Evolutionary conservation across 73 alveolate species (phyloP).

Genomic region (Vitrella brassicaformis): DNA sequence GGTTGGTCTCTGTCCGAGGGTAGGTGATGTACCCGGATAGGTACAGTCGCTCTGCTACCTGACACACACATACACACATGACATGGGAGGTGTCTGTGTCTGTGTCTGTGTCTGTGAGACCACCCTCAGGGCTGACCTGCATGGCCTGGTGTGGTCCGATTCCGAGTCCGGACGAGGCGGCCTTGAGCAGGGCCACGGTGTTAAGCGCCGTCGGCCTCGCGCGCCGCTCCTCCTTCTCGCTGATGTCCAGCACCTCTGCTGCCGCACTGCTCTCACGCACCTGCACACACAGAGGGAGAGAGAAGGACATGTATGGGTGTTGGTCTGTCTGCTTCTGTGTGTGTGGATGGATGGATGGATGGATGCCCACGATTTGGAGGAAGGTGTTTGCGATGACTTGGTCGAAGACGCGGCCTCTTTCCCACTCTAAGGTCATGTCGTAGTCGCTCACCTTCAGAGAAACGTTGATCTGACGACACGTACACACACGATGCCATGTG

Average conservation of each 20-base stretch:
- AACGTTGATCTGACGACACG: too few relatives aligned
- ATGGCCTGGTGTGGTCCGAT: conserved; percentile 79
- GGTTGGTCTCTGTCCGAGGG: conserved; percentile 96
- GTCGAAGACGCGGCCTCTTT: conserved; percentile 49
- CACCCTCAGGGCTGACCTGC: too few relatives aligned
- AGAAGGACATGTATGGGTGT: conserved; percentile 10
- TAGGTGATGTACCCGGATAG: conserved; percentile 92
- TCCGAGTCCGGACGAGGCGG: conserved; percentile 77
- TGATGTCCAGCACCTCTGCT: conserved; percentile 55
- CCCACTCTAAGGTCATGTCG: conserved; percentile 69
- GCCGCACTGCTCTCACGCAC: conserved; percentile 42
- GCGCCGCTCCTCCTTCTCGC: conserved; percentile 45
- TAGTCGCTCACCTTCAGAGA: too few relatives aligned
- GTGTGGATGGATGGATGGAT: conserved; percentile 44
- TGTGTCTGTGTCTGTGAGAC: not conserved
- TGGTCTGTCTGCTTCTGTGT: too few relatives aligned
- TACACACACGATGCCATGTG: too few relatives aligned
- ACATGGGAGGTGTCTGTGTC: not conserved
- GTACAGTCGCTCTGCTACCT: conserved; percentile 96
- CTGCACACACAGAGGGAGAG: not conserved
- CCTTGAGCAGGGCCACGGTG: conserved; percentile 82
- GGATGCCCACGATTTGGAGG: too few relatives aligned
- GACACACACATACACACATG: not conserved
- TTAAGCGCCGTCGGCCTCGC: conserved; percentile 80
- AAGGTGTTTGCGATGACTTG: too few relatives aligned